These are phyloP conservation scores for Candida broadrunensis DNA, from an alignment of 805 yeast genomes.

Conservation along the genomic window DNA sequence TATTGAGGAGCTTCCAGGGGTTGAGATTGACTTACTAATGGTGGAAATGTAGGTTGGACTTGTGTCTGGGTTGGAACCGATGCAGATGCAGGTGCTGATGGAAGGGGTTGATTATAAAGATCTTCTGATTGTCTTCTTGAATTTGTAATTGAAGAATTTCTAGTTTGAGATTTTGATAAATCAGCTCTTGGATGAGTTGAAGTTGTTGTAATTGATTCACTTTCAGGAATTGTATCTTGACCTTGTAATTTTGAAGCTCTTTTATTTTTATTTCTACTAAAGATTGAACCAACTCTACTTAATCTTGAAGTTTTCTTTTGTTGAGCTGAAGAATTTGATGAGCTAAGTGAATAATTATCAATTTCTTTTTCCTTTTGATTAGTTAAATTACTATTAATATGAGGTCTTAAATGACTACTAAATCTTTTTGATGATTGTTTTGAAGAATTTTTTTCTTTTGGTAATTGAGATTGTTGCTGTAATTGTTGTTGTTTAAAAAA, in stretches of 20 bases:
- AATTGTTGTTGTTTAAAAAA: conserved; percentile 3
- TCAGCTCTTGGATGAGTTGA: conserved; percentile 4
- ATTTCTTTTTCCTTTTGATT: neutral
- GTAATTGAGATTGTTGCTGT: conserved; percentile 5
- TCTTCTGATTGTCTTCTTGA: conserved; percentile 1
- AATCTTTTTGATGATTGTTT: conserved; percentile 6
- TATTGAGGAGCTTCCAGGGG: conserved; percentile 2
- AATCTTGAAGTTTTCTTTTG: conserved; percentile 36
- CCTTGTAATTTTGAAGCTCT: conserved; percentile 6
- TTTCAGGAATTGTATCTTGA: conserved; percentile 31
- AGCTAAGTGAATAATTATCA: conserved; percentile 1
- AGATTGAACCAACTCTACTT: conserved; percentile 73
- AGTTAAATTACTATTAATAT: neutral
- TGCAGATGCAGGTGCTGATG: neutral
- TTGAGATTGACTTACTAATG: too few relatives aligned
- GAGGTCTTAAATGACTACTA: neutral
- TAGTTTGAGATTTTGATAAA: conserved; percentile 5
- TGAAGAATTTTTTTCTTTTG: neutral
- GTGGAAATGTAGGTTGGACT: neutral
- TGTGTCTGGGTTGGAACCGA: too few relatives aligned
- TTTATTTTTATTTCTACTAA: conserved; percentile 56
- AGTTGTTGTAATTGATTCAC: conserved; percentile 21
- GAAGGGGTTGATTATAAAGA: neutral
- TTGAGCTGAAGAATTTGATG: neutral
- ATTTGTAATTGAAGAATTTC: conserved; percentile 10